phyloP scores from a whole-genome alignment of 768 basidiomycete genomes.

The Trametes elegans region DNA sequence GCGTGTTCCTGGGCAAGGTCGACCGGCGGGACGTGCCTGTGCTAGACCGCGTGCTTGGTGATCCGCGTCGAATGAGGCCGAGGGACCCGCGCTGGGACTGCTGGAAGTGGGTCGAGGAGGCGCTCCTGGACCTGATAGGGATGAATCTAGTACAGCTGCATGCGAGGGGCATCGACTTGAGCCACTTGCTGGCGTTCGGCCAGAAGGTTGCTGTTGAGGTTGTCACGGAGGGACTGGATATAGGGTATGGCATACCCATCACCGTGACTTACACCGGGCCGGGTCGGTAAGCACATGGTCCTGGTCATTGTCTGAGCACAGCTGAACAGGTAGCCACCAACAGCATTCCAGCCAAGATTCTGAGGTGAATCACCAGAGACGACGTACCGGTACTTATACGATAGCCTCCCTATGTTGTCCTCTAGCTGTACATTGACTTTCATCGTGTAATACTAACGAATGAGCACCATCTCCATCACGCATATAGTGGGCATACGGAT shows the following conservation, averaged over 20 bases:
- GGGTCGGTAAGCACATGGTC: background rate
- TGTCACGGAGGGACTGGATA: background rate
- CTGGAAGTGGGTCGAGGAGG: conserved; percentile 14
- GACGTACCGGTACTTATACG: background rate
- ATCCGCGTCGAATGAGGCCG: background rate
- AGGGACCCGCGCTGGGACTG: conserved; percentile 13
- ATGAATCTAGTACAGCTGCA: background rate
- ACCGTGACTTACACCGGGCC: conserved; percentile 9
- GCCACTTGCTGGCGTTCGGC: conserved; percentile 6
- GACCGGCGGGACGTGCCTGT: background rate
- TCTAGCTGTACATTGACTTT: too few relatives aligned
- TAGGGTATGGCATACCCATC: conserved; percentile 4
- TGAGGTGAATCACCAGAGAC: background rate
- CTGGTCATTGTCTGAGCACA: background rate
- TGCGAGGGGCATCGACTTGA: background rate
- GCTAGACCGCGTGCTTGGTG: conserved; percentile 1
- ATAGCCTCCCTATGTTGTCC: background rate
- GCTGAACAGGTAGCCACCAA: background rate
- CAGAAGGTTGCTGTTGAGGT: conserved; percentile 5
- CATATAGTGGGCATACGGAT: background rate
- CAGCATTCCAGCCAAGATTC: conserved; percentile 6
- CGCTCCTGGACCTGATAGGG: conserved; percentile 6
- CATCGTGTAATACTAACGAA: too few relatives aligned
- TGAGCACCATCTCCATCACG: background rate
- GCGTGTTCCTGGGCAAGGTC: conserved; percentile 13